Conservation (phyloP, 1,139 yeast genomes). For the Scheffersomyces parashehatae region DNA sequence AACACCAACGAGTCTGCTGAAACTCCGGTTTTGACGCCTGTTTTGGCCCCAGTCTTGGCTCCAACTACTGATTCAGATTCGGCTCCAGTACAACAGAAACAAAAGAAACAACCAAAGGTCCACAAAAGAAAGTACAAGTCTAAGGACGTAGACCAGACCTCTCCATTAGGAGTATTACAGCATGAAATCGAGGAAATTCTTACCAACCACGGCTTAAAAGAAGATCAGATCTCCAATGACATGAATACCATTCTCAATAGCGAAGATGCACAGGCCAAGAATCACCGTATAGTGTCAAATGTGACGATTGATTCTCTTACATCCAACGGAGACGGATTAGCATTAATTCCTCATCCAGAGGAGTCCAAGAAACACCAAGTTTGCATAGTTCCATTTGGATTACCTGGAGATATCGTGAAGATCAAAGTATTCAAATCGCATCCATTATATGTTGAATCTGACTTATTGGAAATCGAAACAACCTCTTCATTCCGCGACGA, state of each 20-base stretch:
- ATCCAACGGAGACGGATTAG: conserved; percentile 82
- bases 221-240: conserved; percentile 58
- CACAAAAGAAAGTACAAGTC: conserved; percentile 49
- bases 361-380: conserved; percentile 37
- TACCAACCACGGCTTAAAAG: conserved; percentile 39
- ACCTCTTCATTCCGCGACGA: conserved; percentile 53
- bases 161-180: conserved; percentile 79
- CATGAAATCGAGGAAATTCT: conserved; percentile 70
- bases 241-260: conserved; percentile 66
- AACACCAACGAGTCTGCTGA: background rate
- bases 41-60: background rate
- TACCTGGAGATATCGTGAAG: conserved; percentile 79
- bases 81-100: conserved; percentile 3
- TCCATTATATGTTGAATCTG: conserved; percentile 74
- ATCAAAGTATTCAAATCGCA: conserved; percentile 78
- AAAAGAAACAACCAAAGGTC: conserved; percentile 29
- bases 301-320: conserved; percentile 61
- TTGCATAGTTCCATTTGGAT: conserved; percentile 76
- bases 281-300: conserved; percentile 59
- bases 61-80: background rate
- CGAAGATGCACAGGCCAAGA: conserved; percentile 46
- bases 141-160: conserved; percentile 69
- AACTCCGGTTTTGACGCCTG: too few relatives aligned
- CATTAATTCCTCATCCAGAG: conserved; percentile 60
- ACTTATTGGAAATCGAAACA: conserved; percentile 54